Percentiles rank a stretch among this genome's conserved stretches.
phyloP scores from a whole-genome alignment of 192 early-diverging fungal genomes.

The Backusella australiensis region DNA sequence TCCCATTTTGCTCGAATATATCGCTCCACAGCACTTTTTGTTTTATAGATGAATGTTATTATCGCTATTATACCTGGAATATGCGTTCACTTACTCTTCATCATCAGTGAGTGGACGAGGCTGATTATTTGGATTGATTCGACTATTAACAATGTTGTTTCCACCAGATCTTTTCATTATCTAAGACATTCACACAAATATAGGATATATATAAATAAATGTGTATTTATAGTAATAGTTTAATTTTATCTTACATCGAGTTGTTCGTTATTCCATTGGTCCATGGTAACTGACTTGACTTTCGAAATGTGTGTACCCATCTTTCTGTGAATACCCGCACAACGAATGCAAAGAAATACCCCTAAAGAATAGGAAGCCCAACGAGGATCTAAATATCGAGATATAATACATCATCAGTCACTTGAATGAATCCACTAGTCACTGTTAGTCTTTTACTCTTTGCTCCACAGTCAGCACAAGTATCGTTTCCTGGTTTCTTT shows the following conservation, averaged over 20 bases:
- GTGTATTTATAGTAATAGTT: not conserved
- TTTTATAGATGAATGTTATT: not conserved
- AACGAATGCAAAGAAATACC: constrained; percentile 93
- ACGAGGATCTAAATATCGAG: constrained; percentile 62
- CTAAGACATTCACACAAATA: not conserved
- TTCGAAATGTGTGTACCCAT: constrained; percentile 90
- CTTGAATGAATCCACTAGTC: not conserved
- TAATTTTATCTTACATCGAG: constrained; percentile 60
- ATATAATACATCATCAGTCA: not conserved
- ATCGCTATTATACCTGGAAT: not conserved
- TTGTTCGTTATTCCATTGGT: constrained; percentile 87
- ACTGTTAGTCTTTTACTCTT: constrained; percentile 50
- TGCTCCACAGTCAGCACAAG: constrained; percentile 77
- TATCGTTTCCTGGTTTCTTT: constrained; percentile 68
- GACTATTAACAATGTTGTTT: constrained; percentile 67
- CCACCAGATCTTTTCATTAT: constrained; percentile 40
- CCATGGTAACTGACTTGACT: constrained; percentile 90
- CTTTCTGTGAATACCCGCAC: constrained; percentile 78
- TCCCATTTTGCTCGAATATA: constrained; percentile 96
- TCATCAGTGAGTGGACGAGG: constrained; percentile 59
- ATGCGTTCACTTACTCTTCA: constrained; percentile 37
- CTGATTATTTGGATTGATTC: constrained; percentile 69
- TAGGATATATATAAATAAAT: not conserved
- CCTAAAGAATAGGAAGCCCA: constrained; percentile 92
- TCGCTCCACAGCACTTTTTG: constrained; percentile 74